These are phyloP conservation scores for Cicer arietinum DNA, from an alignment of 306 rosid species.

Conservation along the genomic window DNA sequence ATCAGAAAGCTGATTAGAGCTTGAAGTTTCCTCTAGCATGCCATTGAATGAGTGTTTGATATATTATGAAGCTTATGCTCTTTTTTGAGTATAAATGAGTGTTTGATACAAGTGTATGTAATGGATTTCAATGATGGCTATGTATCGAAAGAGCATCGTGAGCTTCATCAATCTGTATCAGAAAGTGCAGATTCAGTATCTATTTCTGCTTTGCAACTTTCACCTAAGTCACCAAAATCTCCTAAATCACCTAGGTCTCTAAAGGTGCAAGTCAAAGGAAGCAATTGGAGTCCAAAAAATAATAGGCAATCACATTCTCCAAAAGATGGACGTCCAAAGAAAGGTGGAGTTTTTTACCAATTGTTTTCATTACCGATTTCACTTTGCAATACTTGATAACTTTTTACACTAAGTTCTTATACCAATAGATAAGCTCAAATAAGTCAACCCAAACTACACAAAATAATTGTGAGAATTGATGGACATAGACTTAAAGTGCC, in stretches of 20 bases:
- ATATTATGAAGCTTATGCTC: constrained; percentile 28
- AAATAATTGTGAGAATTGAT: constrained; percentile 4
- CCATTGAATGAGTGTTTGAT: constrained; percentile 11
- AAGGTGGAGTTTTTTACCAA: constrained; percentile 47
- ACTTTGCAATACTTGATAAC: constrained; percentile 9
- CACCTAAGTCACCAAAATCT: constrained; percentile 51
- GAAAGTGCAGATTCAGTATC: constrained; percentile 60
- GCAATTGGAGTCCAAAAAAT: constrained; percentile 49
- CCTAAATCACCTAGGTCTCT: constrained; percentile 58
- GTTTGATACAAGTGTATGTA: constrained; percentile 29
- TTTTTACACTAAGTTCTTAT: too few relatives aligned
- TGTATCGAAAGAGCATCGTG: constrained; percentile 57
- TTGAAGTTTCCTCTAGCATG: constrained; percentile 31
- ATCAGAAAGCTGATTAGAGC: constrained; percentile 26
- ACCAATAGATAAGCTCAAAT: too few relatives aligned
- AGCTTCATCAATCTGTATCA: constrained; percentile 53
- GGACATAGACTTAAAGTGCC: not conserved
- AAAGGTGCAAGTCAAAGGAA: constrained; percentile 44
- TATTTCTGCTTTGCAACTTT: constrained; percentile 52
- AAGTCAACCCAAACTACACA: too few relatives aligned
- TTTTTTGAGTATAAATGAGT: constrained; percentile 33
- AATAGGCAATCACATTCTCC: constrained; percentile 49
- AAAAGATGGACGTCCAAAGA: constrained; percentile 62
- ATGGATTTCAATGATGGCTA: constrained; percentile 62
- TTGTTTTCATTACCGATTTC: constrained; percentile 2